phyloP scores from a whole-genome alignment of 148 eudicot species.

The Cornus controversa region DNA sequence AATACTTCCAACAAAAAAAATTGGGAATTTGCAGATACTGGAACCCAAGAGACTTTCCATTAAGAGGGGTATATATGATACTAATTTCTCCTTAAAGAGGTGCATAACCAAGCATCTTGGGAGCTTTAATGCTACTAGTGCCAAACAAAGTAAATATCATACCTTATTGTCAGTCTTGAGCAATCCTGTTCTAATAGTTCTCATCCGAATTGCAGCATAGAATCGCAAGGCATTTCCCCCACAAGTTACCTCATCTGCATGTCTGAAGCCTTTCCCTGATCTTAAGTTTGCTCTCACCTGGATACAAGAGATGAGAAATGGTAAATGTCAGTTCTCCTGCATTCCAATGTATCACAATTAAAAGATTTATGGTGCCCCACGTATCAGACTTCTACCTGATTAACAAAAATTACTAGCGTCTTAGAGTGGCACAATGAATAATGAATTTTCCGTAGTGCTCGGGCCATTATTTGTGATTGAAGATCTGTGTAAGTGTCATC shows the following conservation, averaged over 20 bases:
- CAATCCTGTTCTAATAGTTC: constrained; percentile 61
- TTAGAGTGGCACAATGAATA: constrained; percentile 70
- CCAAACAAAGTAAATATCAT: constrained; percentile 1
- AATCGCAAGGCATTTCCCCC: constrained; percentile 94
- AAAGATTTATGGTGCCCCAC: not conserved
- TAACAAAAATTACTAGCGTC: constrained; percentile 79
- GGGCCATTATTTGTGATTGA: constrained; percentile 67
- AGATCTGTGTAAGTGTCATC: constrained; percentile 26
- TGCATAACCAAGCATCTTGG: not conserved
- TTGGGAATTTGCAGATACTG: not conserved
- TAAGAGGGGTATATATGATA: not conserved
- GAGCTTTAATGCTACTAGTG: not conserved
- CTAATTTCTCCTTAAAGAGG: not conserved
- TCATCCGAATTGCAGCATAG: constrained; percentile 83
- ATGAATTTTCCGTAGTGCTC: constrained; percentile 84
- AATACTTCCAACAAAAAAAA: not conserved
- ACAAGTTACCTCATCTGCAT: constrained; percentile 64
- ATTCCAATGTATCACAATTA: not conserved
- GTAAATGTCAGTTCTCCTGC: not conserved
- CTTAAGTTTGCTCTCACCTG: constrained; percentile 69
- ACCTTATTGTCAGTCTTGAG: constrained; percentile 67
- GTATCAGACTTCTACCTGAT: constrained; percentile 57
- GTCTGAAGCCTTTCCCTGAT: constrained; percentile 43
- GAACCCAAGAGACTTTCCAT: not conserved
- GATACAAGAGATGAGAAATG: constrained; percentile 3